Base-by-base conservation (phyloP, 2,329 filamentous ascomycete genomes). In the Phaeoacremonium minimum region DNA sequence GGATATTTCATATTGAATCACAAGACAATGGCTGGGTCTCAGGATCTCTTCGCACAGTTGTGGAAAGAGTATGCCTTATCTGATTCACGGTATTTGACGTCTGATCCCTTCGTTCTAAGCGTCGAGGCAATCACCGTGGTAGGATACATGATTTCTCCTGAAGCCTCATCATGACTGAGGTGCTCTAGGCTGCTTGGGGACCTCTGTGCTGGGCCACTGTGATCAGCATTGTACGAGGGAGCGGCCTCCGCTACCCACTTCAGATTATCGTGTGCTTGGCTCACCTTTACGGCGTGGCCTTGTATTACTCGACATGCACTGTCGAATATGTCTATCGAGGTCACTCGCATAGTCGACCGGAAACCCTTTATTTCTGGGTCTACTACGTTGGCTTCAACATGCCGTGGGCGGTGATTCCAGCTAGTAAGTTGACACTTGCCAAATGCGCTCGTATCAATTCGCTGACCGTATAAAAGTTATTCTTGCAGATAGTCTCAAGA, bases 31-130 rank as follows among this genome's bases (percentile, higher is more conserved):
- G 77, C 80, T 0, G 67, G 74, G 9, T 77, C 77, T 41, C 83
- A 88, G 55, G 80, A 82, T 37, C 63, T 93, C 7, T 83, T 90
- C 38, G 87, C 83, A 4, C 87, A 95, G 65, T 69, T 95, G 30
- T 95, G 89, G 89, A 95, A 95, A 56, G 89, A 95, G 61, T 95
- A 95, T 57, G 75, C 86, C 4, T 72, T 90, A 20, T 90, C 86
- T 3, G 89, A 95, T 63, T 94, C 88, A 37, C 75, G 89, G 30
- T 95, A 95, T 54, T 67, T 95, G 48, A 89, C 83, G 3, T 80
- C 81, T 14, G 85, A 93, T 53, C 74, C 83, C 2, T 89, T 95
- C 51, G 88, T 93, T 48, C 67, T 95, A n/a, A 90, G 85, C 57
- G 83, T 95, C 59, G 89, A 95, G 69, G 79, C 75, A 14, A 78